phyloP scores from a whole-genome alignment of 2,329 filamentous ascomycete genomes.

The Hymenotorrendiella dingleyae region DNA sequence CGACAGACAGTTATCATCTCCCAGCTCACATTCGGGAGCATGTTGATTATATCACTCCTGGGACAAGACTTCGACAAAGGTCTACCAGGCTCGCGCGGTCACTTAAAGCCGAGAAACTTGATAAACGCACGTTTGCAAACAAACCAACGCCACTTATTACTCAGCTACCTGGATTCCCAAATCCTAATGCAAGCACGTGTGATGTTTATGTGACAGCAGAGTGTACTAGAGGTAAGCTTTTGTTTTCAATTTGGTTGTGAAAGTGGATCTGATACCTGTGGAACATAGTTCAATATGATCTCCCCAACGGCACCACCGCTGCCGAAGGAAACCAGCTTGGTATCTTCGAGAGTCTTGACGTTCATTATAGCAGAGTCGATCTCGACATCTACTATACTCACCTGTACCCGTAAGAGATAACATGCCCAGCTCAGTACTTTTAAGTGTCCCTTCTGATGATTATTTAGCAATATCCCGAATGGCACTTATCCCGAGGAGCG shows the following conservation, averaged over 20 bases:
- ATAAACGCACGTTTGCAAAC: conserved; percentile 16
- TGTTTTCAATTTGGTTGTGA: neutral
- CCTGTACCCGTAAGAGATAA: conserved; percentile 40
- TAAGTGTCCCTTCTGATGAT: neutral
- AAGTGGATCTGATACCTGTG: conserved; percentile 2
- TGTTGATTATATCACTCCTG: conserved; percentile 32
- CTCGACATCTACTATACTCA: conserved; percentile 42
- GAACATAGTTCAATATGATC: conserved; percentile 35
- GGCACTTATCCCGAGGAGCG: conserved; percentile 35
- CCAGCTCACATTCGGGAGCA: conserved; percentile 26
- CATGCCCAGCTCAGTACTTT: conserved; percentile 35
- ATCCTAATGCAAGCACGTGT: conserved; percentile 35
- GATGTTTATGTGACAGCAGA: conserved; percentile 50
- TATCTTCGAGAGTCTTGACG: conserved; percentile 40
- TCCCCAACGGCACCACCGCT: conserved; percentile 33
- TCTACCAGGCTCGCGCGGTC: conserved; percentile 21
- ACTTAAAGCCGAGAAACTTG: conserved; percentile 30
- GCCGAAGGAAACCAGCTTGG: conserved; percentile 38
- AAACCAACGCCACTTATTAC: conserved; percentile 31
- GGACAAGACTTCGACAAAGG: conserved; percentile 39
- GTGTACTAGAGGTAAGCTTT: conserved; percentile 33
- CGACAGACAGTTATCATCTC: conserved; percentile 27
- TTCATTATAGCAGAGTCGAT: conserved; percentile 42
- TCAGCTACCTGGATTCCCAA: conserved; percentile 29
- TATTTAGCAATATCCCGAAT: conserved; percentile 30